A percentile compares a stretch with the other conserved stretches of the same genome.
phyloP scores from a whole-genome alignment of 345 rosid species.

The Hibiscus syriacus region DNA sequence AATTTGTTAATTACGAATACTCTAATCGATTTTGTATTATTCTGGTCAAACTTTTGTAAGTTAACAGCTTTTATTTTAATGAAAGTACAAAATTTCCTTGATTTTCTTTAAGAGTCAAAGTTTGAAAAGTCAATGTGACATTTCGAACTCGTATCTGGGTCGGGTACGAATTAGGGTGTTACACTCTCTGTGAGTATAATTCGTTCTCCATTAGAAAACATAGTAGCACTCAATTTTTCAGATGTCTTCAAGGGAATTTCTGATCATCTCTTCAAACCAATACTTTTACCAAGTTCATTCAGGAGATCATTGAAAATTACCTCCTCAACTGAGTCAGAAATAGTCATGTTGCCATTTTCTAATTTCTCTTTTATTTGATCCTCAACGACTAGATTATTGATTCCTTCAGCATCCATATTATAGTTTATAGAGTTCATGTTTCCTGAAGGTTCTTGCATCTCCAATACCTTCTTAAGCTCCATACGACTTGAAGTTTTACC shows the following conservation, averaged over 20 bases:
- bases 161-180: too few relatives aligned
- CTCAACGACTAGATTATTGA: not conserved
- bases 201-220: not conserved
- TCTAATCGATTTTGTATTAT: too few relatives aligned
- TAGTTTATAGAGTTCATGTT: not conserved
- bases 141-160: too few relatives aligned
- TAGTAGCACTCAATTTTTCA: not conserved
- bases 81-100: too few relatives aligned
- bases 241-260: not conserved
- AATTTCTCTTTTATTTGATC: not conserved
- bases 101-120: too few relatives aligned
- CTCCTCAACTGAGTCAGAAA: not conserved
- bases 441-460: not conserved
- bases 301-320: conserved; percentile 3
- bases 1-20: too few relatives aligned
- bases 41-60: too few relatives aligned
- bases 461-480: not conserved
- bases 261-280: not conserved
- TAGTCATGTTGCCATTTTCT: not conserved
- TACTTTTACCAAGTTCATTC: not conserved
- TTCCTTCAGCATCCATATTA: not conserved
- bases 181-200: not conserved
- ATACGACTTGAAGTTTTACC: not conserved
- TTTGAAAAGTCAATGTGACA: too few relatives aligned
- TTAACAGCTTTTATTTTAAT: too few relatives aligned